These are phyloP conservation scores for Myriosclerotinia scirpicola DNA, from an alignment of 2,329 filamentous ascomycete species.

Conservation along the genomic window DNA sequence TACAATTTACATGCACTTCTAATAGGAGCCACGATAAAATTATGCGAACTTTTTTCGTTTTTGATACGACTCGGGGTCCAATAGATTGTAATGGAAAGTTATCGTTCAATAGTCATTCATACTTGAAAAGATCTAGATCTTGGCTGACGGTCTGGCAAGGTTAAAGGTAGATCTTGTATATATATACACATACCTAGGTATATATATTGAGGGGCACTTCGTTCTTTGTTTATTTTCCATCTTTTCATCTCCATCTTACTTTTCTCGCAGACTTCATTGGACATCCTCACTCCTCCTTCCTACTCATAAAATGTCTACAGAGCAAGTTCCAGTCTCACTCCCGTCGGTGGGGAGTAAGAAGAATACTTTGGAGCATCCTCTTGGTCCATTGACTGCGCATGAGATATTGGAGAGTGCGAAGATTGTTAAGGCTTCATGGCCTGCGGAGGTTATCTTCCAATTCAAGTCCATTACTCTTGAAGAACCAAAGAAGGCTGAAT, in stretches of 20 bases:
- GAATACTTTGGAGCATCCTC: slow-evolving; percentile 48
- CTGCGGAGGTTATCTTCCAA: slow-evolving; percentile 53
- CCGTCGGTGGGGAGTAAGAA: slow-evolving; percentile 34
- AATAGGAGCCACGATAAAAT: slow-evolving; percentile 17
- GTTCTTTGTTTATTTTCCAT: not conserved
- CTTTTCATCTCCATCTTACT: not conserved
- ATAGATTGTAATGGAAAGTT: slow-evolving; percentile 9
- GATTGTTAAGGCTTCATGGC: slow-evolving; percentile 56
- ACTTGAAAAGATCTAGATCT: not conserved
- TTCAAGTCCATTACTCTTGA: slow-evolving; percentile 64
- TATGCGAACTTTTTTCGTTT: not conserved
- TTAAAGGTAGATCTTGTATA: not conserved
- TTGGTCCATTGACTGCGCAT: slow-evolving; percentile 56
- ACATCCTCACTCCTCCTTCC: not conserved
- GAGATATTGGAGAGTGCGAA: slow-evolving; percentile 55
- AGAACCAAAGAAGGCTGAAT: slow-evolving; percentile 55
- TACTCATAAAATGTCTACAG: slow-evolving; percentile 13
- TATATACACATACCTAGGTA: not conserved
- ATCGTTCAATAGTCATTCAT: slow-evolving; percentile 4
- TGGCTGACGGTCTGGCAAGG: not conserved
- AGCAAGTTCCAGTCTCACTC: slow-evolving; percentile 34
- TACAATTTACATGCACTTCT: slow-evolving; percentile 9
- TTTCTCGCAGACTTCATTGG: not conserved
- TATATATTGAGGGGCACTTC: slow-evolving; percentile 12
- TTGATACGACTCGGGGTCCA: not conserved